Evolutionary conservation across 768 basidiomycete genomes (phyloP), one percentile per base, ranked within the genome.

Genomic region (Leccinum incarnatum): DNA sequence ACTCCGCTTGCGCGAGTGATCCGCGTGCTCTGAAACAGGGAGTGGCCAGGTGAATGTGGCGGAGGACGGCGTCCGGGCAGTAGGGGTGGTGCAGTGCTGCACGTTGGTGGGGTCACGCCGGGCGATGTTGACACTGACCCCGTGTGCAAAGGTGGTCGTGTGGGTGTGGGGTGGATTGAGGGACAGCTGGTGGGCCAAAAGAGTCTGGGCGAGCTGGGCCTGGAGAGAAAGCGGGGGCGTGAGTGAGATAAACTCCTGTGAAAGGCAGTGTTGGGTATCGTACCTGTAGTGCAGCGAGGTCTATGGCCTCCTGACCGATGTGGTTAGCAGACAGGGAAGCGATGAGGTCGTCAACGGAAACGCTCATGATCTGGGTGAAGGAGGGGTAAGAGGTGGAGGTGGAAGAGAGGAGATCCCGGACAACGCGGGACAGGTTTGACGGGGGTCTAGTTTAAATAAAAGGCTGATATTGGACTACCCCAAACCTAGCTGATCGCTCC

Each of bases 231-330:
- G 32, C 46, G 49, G 53, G 56, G 29, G 55, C 27, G 19, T 23
- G 21, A 45, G 53, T 34, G 54, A 63, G 65, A 67, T 67, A 65
- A 62, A 23, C 58, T 46, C 17, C n/a, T 47, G 32, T 45, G 48
- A n/a, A 15, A 55, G 46, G 63, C 47, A 29, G 29, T 69, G 64
- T 21, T 59, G 65, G 62, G 58, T 59, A 64, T 40, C 37, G 25
- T 63, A 81, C 80, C 75, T 82, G 79, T 14, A 81, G 74, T 25
- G 75, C 69, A 50, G 78, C 78, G 59, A 81, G 73, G 70, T 81
- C 81, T 14, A 76, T 73, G n/a, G 79, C 79, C 63, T 81, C 80
- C 63, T 81, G 81, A 59, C 79, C 79, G 67, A 81, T 79, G 75
- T 81, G 80, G 67, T 74, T 78, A 2, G 76, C 64, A 46, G 70